These are phyloP conservation scores for Penicillium atrosanguineum DNA, from an alignment of 495 filamentous ascomycete genomes.

Conservation along the genomic window DNA sequence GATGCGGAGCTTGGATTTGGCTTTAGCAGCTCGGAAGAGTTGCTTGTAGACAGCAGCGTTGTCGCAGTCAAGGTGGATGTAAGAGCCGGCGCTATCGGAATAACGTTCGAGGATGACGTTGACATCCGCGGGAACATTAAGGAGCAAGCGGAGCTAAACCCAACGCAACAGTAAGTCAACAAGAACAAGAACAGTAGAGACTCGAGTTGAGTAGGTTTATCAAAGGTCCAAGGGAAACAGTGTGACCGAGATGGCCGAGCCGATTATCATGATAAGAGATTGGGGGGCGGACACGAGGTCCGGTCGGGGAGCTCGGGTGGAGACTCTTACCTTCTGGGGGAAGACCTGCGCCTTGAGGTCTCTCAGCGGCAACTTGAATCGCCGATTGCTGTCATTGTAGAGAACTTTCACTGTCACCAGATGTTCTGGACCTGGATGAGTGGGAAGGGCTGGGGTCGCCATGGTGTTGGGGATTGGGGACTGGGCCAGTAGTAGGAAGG, in stretches of 20 bases:
- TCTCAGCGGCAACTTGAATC: conserved; percentile 85
- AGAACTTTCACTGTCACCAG: conserved; percentile 83
- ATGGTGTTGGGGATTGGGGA: conserved; percentile 24
- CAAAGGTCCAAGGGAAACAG: not conserved
- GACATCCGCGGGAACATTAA: conserved; percentile 66
- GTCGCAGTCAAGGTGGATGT: conserved; percentile 71
- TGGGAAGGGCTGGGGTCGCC: conserved; percentile 29
- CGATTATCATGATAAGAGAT: conserved; percentile 22
- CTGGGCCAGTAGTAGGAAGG: conserved; percentile 7
- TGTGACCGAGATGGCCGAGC: conserved; percentile 2
- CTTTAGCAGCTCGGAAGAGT: conserved; percentile 93
- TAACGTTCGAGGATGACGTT: conserved; percentile 85
- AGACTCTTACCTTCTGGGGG: conserved; percentile 77
- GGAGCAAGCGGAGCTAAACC: conserved; percentile 68
- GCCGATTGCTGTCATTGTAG: conserved; percentile 67
- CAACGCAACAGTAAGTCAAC: conserved; percentile 18
- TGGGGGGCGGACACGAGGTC: conserved; percentile 18
- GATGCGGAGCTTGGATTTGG: conserved; percentile 95
- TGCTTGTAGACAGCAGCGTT: conserved; percentile 92
- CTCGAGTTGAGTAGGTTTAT: not conserved
- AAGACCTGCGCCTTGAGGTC: conserved; percentile 77
- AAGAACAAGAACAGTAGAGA: conserved; percentile 6
- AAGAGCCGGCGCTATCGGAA: conserved; percentile 86
- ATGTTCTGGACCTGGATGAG: conserved; percentile 59
- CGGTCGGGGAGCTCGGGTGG: conserved; percentile 36